Conservation (phyloP, 176 grass and related monocot genomes). For the Avena sativa region DNA sequence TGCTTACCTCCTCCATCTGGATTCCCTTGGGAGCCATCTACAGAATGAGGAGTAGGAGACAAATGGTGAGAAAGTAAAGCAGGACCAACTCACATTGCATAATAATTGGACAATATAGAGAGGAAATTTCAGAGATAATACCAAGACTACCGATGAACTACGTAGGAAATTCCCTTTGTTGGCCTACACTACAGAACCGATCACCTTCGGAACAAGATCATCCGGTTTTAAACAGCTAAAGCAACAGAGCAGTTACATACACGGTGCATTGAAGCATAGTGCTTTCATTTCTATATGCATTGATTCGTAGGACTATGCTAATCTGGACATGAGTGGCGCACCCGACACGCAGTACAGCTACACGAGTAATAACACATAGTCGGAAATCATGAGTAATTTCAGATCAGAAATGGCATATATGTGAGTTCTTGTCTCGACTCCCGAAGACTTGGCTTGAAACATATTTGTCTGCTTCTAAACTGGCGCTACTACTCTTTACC, state of each 20-base stretch:
- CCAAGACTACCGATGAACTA: not conserved
- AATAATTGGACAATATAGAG: not conserved
- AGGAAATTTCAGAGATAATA: not conserved
- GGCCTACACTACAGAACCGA: not conserved
- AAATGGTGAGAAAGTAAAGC: conserved; percentile 29
- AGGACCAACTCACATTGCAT: not conserved
- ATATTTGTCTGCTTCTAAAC: not conserved
- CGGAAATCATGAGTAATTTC: not conserved
- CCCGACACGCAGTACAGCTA: not conserved
- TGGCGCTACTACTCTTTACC: not conserved
- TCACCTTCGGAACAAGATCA: not conserved
- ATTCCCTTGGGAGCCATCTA: conserved; percentile 86
- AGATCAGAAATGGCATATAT: not conserved
- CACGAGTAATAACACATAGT: not conserved
- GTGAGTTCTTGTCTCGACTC: not conserved
- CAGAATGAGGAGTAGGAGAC: conserved; percentile 27
- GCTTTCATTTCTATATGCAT: not conserved
- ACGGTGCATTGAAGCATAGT: not conserved
- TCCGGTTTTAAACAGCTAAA: not conserved
- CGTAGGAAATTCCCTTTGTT: not conserved
- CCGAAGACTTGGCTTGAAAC: not conserved
- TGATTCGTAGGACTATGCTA: not conserved
- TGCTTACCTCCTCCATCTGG: conserved; percentile 76
- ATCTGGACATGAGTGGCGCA: no score
- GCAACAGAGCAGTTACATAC: not conserved